These are phyloP conservation scores for Neurospora sp. DNA, from an alignment of 495 filamentous ascomycete species.

Conservation along the genomic window DNA sequence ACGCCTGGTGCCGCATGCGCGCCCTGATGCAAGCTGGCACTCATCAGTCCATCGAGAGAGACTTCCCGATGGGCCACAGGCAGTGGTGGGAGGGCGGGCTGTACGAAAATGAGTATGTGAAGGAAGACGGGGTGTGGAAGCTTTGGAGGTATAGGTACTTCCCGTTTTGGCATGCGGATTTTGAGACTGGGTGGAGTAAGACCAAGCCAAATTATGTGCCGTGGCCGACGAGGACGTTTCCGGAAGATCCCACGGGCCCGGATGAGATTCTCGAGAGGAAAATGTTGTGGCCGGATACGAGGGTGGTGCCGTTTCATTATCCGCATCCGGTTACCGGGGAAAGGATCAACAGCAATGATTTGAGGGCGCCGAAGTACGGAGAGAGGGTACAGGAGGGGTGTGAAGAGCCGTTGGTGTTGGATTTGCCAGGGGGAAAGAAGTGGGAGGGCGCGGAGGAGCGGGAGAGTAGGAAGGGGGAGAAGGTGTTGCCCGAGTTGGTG, in stretches of 20 bases:
- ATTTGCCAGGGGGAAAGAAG: constrained; percentile 29
- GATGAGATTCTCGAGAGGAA: constrained; percentile 44
- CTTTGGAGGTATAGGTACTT: constrained; percentile 46
- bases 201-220: constrained; percentile 43
- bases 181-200: constrained; percentile 41
- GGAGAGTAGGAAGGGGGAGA: constrained; percentile 22
- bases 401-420: constrained; percentile 30
- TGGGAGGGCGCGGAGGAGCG: constrained; percentile 20
- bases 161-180: constrained; percentile 46
- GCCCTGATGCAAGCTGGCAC: constrained; percentile 45
- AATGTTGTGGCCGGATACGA: constrained; percentile 45
- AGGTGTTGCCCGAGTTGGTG: constrained; percentile 31
- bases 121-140: constrained; percentile 42
- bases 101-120: constrained; percentile 52
- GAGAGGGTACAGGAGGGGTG: constrained; percentile 21
- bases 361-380: constrained; percentile 38
- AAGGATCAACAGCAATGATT: constrained; percentile 30
- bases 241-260: constrained; percentile 40
- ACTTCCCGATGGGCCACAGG: constrained; percentile 37
- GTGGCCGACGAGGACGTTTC: constrained; percentile 32
- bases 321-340: constrained; percentile 43
- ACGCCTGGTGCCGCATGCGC: constrained; percentile 44
- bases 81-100: constrained; percentile 50
- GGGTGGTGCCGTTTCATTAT: constrained; percentile 47
- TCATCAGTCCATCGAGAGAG: constrained; percentile 36